A percentile compares a stretch with the other conserved stretches of the same genome.
Evolutionary conservation across 208 protist genomes (phyloP).

Genomic region (Angomonas deanei): DNA sequence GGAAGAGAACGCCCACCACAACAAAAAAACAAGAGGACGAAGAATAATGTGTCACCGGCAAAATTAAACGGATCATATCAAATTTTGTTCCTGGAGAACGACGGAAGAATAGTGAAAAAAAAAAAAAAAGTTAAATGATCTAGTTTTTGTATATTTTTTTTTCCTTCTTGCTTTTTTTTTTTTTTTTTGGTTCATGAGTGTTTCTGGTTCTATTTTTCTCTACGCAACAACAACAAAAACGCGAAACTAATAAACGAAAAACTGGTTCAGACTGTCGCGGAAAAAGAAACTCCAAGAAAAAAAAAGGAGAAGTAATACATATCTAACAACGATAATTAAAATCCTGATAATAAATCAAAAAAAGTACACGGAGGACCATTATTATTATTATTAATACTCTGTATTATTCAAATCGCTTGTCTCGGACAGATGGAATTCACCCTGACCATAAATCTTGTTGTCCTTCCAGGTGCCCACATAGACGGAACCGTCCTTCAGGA

Average conservation of each 20-base stretch:
- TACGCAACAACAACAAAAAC: too few species aligned
- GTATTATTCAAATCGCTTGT: constrained; percentile 89
- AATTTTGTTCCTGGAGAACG: too few species aligned
- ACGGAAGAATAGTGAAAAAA: too few species aligned
- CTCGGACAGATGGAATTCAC: constrained; percentile 83
- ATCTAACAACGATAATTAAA: background rate
- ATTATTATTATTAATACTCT: too few species aligned
- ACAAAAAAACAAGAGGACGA: background rate
- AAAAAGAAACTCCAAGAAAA: background rate
- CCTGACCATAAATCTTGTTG: constrained; percentile 80
- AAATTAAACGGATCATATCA: background rate
- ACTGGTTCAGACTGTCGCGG: too few species aligned
- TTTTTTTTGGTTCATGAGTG: too few species aligned
- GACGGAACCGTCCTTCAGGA: constrained; percentile 85
- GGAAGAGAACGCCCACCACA: background rate
- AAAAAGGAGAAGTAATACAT: background rate
- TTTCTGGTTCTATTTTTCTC: too few species aligned
- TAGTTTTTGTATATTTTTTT: background rate
- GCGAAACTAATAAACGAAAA: too few species aligned
- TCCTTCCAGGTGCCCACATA: constrained; percentile 89
- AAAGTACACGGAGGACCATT: too few species aligned
- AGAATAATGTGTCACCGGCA: background rate
- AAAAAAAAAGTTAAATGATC: constrained; percentile 15
- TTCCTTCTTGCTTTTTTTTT: background rate
- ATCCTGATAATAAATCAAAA: background rate